phyloP scores from a whole-genome alignment of 768 basidiomycete species.

The Neoboletus brunneissimus region DNA sequence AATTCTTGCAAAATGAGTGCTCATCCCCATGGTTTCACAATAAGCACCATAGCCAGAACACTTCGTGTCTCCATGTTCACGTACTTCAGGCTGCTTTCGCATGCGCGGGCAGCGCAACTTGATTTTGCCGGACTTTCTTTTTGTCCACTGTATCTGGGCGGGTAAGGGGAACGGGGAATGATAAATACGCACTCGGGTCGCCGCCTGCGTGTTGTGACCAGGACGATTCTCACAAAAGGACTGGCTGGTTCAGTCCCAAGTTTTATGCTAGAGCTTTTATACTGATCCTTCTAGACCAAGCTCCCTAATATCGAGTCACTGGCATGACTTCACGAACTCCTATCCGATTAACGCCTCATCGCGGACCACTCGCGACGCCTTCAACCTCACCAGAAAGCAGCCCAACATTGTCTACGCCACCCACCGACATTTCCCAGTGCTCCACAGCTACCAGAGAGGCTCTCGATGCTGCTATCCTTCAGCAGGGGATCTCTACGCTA shows the following conservation, averaged over 20 bases:
- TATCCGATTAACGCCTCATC: slow-evolving; percentile 21
- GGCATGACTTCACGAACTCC: slow-evolving; percentile 29
- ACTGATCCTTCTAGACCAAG: slow-evolving; percentile 16
- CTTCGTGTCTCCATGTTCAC: slow-evolving; percentile 21
- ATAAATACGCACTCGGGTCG: slow-evolving; percentile 22
- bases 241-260: slow-evolving; percentile 31
- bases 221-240: slow-evolving; percentile 21
- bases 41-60: slow-evolving; percentile 16
- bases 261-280: slow-evolving; percentile 19
- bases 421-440: slow-evolving; percentile 7
- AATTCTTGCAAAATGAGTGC: slow-evolving; percentile 3
- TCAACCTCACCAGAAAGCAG: slow-evolving; percentile 16
- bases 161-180: slow-evolving; percentile 1
- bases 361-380: slow-evolving; percentile 29
- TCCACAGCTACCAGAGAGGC: slow-evolving; percentile 1
- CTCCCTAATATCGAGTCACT: slow-evolving; percentile 17
- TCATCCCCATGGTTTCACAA: slow-evolving; percentile 32
- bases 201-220: neutral
- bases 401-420: slow-evolving; percentile 14
- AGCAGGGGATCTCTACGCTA: slow-evolving; percentile 6
- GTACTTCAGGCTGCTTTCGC: slow-evolving; percentile 10
- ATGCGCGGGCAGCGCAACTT: neutral
- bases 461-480: slow-evolving; percentile 14
- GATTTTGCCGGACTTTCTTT: slow-evolving; percentile 11
- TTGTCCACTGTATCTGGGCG: slow-evolving; percentile 18